Base-by-base conservation (phyloP, 495 filamentous ascomycete genomes). In the Neurospora discreta region DNA sequence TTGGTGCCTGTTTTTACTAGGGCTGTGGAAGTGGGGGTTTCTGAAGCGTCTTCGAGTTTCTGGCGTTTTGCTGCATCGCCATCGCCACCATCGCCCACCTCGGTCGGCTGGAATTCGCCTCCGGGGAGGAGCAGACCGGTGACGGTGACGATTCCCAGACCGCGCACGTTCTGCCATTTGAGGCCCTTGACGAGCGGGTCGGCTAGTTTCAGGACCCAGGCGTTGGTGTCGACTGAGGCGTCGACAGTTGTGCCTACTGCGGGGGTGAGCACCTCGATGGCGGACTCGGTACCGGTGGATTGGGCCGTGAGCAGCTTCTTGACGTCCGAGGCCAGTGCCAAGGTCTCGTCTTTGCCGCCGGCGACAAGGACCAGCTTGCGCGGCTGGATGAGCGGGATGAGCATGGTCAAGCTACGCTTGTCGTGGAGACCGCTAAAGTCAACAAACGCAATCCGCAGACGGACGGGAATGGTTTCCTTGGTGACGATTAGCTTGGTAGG, bases 151-250 rank as follows among this genome's bases (percentile, higher is more conserved):
- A 99, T 92, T 44, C 93, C 93, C 8, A 98, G 83, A 7, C 90
- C 93, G 73, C 90, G 87, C 68, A 98, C 93, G 70, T 94, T 92
- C 84, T 98, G 96, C 95, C 96, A 98, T 77, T 92, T 93, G 30
- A 99, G 83, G 33, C 90, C 88, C 75, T 91, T 90, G 39, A 95
- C 90, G 36, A 99, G 88, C 46, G 86, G 82, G 72, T 94, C 92
- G 71, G 91, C 92, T 39, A 99, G 86, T 77, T 93, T 97, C 68
- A 98, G 91, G 38, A 91, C 90, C 95, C 95, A 99, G 30, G 95
- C 95, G 78, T 98, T 98, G 8, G 94, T 98, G 76, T 99, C 95
- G 43, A 98, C 94, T 75, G 94, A 97, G 16, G 95, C 95, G 79
- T 98, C 89, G 68, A 98, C 85, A 3, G 84, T 82, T 68, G 86